Percentiles rank a stretch among this genome's conserved stretches.
These are phyloP conservation scores for Saksenaea vasiformis DNA, from an alignment of 371 early-diverging fungal genomes.

Conservation along the genomic window DNA sequence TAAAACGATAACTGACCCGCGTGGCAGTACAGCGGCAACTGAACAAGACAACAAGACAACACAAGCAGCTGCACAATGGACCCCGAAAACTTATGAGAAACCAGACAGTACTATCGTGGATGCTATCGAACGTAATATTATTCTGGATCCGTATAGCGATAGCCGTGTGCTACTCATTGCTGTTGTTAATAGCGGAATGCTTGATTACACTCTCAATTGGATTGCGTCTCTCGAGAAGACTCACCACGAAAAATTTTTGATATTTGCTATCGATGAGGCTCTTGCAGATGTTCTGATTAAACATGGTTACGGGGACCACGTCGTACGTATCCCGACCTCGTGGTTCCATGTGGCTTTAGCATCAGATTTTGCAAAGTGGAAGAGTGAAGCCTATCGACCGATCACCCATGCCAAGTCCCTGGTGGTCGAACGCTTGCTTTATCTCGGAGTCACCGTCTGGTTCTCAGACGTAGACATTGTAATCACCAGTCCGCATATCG, in stretches of 20 bases:
- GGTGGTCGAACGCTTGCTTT: constrained; percentile 37
- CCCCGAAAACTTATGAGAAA: not conserved
- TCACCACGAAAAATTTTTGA: constrained; percentile 30
- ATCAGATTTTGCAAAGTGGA: constrained; percentile 29
- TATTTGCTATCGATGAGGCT: constrained; percentile 37
- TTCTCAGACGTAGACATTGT: not conserved
- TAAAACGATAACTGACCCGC: too few relatives aligned
- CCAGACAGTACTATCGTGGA: not conserved
- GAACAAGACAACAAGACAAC: not conserved
- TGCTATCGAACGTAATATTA: not conserved
- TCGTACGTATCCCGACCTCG: constrained; percentile 27
- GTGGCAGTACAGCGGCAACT: too few relatives aligned
- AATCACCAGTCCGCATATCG: constrained; percentile 13
- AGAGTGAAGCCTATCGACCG: constrained; percentile 29
- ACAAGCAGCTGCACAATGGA: not conserved
- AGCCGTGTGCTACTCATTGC: constrained; percentile 34
- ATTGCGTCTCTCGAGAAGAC: constrained; percentile 33
- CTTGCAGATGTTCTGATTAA: constrained; percentile 24
- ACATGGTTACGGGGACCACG: constrained; percentile 29
- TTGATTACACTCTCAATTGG: constrained; percentile 45
- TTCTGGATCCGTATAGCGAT: not conserved
- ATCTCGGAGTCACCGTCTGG: constrained; percentile 18
- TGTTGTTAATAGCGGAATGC: constrained; percentile 41
- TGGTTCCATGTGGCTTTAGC: constrained; percentile 38
- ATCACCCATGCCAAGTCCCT: constrained; percentile 39